Base-by-base conservation (phyloP, 345 rosid species). In the Corchorus capsularis region DNA sequence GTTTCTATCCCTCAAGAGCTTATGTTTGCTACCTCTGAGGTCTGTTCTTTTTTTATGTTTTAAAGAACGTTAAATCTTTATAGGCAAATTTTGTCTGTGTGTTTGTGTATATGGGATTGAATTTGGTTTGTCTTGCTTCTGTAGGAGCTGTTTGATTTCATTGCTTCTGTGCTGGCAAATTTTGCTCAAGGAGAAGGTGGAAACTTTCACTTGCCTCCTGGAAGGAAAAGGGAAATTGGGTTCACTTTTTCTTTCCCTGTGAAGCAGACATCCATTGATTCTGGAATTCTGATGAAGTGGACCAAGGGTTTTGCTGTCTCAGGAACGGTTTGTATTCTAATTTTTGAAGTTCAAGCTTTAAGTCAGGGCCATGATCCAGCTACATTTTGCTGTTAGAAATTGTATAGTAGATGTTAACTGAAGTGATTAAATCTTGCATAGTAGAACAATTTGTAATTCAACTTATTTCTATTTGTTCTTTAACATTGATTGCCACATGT, bases 221-320 rank as follows among this genome's bases (percentile, higher is more conserved):
- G 91, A 68, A 91, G 86, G 73, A 83, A 85, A 82, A 84, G 97
- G 66, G 97, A 94, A 82, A 82, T 91, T 56, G 98, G 97, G 10
- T 92, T 94, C 79, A 91, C 98, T 6, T 94, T 94, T 71, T 92
- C 98, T 19, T 94, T 94, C 85, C 96, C 98, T 1, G 92, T 94
- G 78, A 79, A 84, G 62, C 97, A 91, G 77, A 89, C 87, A 5
- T 87, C 98, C 3, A 86, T 92, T 72, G 91, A 89, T 75, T 89
- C 98, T 2, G 96, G 98, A 15, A 84, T 90, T 50, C 79, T 94
- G 7, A 91, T 89, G 49, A 89, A 89, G 73, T 94, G 98, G 97
- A 92, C 97, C 39, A 92, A 94, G 79, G 96, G 96, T 16, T 94
- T 94, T 78, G 76, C 90, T 8, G 97, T 92, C 75, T 88, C 96